A percentile compares a stretch with the other conserved stretches of the same genome.
Evolutionary conservation across 495 filamentous ascomycete genomes (phyloP).

Genomic region (Xanthoparmelia taractica): DNA sequence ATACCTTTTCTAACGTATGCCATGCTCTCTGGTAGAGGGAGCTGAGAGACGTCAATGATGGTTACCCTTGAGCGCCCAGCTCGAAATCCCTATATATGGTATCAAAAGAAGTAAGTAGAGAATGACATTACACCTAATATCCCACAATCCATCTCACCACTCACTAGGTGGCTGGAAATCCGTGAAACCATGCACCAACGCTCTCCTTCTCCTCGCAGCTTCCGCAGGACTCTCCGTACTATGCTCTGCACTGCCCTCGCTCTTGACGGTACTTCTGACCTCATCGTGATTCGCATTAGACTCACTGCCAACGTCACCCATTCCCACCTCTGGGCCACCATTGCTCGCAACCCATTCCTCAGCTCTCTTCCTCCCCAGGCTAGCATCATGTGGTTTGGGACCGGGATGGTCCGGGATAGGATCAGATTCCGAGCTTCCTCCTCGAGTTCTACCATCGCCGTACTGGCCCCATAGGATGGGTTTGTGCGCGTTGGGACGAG

Average conservation of each 20-base stretch:
- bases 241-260: slow-evolving; percentile 15
- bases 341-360: slow-evolving; percentile 26
- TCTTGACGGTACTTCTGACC: slow-evolving; percentile 13
- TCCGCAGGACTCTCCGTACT: slow-evolving; percentile 19
- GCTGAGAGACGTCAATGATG: neutral
- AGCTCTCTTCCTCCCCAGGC: slow-evolving; percentile 21
- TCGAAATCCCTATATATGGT: slow-evolving; percentile 11
- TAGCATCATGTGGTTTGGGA: slow-evolving; percentile 16
- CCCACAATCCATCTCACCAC: slow-evolving; percentile 19
- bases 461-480: slow-evolving; percentile 29
- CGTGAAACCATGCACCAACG: slow-evolving; percentile 27
- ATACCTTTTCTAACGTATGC: neutral
- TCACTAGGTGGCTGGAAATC: slow-evolving; percentile 26
- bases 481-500: slow-evolving; percentile 25
- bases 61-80: neutral
- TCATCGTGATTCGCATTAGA: slow-evolving; percentile 16
- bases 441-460: slow-evolving; percentile 25
- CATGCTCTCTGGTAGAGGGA: neutral
- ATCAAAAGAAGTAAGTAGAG: slow-evolving; percentile 4
- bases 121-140: neutral
- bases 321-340: slow-evolving; percentile 8
- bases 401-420: slow-evolving; percentile 11
- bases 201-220: slow-evolving; percentile 24
- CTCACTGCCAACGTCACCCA: slow-evolving; percentile 21
- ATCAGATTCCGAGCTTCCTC: slow-evolving; percentile 16